A percentile compares a stretch with the other conserved stretches of the same genome.
Conservation (phyloP, 805 yeast genomes). For the Starmerella vaccinii region DNA sequence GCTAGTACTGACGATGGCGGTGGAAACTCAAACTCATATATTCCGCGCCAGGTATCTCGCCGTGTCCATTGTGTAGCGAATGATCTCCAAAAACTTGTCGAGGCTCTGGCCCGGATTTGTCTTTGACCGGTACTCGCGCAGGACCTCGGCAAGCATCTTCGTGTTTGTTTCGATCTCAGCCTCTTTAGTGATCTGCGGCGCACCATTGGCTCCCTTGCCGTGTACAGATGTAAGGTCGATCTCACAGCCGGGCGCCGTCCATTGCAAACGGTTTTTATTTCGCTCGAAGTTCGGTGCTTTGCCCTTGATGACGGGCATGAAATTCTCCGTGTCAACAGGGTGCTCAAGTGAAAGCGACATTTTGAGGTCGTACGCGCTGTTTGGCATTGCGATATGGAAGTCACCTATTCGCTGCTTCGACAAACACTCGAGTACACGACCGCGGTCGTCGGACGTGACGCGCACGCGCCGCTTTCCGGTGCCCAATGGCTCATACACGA, state of each 20-base stretch:
- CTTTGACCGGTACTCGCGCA: conserved; percentile 31
- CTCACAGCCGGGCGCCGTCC: conserved; percentile 47
- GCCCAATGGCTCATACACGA: conserved; percentile 4
- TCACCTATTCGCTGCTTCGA: conserved; percentile 67
- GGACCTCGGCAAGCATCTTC: conserved; percentile 35
- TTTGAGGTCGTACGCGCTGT: conserved; percentile 65
- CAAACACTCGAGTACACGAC: conserved; percentile 45
- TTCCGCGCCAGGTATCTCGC: conserved; percentile 18
- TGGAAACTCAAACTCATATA: neutral
- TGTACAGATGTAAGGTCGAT: conserved; percentile 31
- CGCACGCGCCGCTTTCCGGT: conserved; percentile 22
- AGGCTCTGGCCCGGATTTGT: conserved; percentile 34
- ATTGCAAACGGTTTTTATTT: conserved; percentile 63
- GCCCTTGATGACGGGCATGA: conserved; percentile 30
- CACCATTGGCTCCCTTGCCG: conserved; percentile 10
- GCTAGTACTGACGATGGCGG: no score
- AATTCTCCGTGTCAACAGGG: conserved; percentile 42
- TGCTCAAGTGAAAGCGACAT: conserved; percentile 67
- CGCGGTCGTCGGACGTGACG: conserved; percentile 26
- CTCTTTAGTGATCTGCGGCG: conserved; percentile 30
- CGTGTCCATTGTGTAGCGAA: conserved; percentile 45
- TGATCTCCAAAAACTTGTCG: conserved; percentile 48
- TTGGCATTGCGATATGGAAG: conserved; percentile 61
- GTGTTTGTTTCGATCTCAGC: conserved; percentile 46
- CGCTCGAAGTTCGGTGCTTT: conserved; percentile 37